Evolutionary conservation across 2,329 filamentous ascomycete genomes (phyloP).

Genomic region (Pseudogymnoascus sp.): DNA sequence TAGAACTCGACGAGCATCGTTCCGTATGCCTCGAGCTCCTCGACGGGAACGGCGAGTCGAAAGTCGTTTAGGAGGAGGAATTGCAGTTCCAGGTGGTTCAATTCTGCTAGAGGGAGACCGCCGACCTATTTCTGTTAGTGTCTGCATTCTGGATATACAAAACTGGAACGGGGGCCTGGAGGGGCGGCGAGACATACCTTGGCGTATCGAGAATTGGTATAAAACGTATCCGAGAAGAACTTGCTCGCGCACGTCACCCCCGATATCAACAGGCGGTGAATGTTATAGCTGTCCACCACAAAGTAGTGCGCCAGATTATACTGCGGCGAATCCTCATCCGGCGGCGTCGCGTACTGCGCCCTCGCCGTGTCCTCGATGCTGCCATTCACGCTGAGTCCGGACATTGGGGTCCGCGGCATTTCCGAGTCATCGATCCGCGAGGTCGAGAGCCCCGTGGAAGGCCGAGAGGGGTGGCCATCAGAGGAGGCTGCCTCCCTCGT

Average conservation of each 20-base stretch:
- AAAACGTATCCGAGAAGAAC: slow-evolving; percentile 98
- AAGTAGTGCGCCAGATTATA: slow-evolving; percentile 60
- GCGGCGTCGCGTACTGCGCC: slow-evolving; percentile 20
- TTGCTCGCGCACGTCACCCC: slow-evolving; percentile 98
- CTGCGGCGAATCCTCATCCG: slow-evolving; percentile 15
- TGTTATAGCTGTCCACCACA: slow-evolving; percentile 98
- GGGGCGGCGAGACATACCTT: slow-evolving; percentile 56
- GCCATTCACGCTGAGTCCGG: slow-evolving; percentile 21
- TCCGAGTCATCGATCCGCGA: neutral
- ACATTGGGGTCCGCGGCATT: slow-evolving; percentile 18
- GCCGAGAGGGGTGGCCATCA: neutral
- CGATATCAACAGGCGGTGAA: slow-evolving; percentile 90
- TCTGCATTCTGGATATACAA: neutral
- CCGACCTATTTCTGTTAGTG: slow-evolving; percentile 58
- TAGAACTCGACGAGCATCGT: slow-evolving; percentile 99
- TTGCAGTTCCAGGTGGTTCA: slow-evolving; percentile 94
- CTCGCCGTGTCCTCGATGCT: slow-evolving; percentile 20
- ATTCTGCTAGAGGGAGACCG: slow-evolving; percentile 79
- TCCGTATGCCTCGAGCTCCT: slow-evolving; percentile 92
- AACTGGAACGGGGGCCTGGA: neutral
- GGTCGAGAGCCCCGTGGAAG: slow-evolving; percentile 7
- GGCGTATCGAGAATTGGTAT: slow-evolving; percentile 97
- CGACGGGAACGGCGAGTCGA: slow-evolving; percentile 81
- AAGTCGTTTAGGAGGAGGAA: slow-evolving; percentile 96
- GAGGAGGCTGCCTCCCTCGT: neutral